Conservation (phyloP, 768 basidiomycete genomes). For the Agrocybe praecox region DNA sequence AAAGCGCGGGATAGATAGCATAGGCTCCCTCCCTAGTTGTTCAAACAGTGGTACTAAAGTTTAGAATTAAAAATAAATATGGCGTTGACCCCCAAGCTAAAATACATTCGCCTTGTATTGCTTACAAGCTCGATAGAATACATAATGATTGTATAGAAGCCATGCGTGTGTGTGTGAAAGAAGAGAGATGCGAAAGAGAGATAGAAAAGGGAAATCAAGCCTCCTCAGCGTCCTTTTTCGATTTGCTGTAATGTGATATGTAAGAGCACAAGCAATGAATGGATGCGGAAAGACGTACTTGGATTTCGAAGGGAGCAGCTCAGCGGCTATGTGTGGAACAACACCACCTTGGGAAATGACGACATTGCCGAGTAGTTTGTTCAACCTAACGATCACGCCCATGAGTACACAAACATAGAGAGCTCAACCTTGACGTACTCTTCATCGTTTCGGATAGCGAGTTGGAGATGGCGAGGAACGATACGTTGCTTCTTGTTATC, state of each 20-base stretch:
- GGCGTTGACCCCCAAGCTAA: not conserved
- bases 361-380: slow-evolving; percentile 75
- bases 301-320: slow-evolving; percentile 45
- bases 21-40: too few species aligned
- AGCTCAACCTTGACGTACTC: slow-evolving; percentile 50
- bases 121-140: not conserved
- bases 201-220: slow-evolving; percentile 24
- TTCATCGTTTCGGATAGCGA: slow-evolving; percentile 94
- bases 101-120: not conserved
- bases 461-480: slow-evolving; percentile 91
- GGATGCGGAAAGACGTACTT: slow-evolving; percentile 22
- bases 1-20: too few species aligned
- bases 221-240: slow-evolving; percentile 43
- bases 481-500: slow-evolving; percentile 97
- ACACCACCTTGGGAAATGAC: slow-evolving; percentile 97
- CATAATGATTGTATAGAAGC: slow-evolving; percentile 69
- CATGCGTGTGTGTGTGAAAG: slow-evolving; percentile 35
- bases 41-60: not conserved
- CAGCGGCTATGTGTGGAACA: slow-evolving; percentile 72
- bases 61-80: not conserved
- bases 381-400: slow-evolving; percentile 44
- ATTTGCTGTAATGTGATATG: slow-evolving; percentile 27
- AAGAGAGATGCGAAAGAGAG: not conserved
- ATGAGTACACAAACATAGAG: slow-evolving; percentile 5
- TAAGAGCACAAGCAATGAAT: not conserved